Conservation (phyloP, 257 asterid species). For the Petrea volubilis region DNA sequence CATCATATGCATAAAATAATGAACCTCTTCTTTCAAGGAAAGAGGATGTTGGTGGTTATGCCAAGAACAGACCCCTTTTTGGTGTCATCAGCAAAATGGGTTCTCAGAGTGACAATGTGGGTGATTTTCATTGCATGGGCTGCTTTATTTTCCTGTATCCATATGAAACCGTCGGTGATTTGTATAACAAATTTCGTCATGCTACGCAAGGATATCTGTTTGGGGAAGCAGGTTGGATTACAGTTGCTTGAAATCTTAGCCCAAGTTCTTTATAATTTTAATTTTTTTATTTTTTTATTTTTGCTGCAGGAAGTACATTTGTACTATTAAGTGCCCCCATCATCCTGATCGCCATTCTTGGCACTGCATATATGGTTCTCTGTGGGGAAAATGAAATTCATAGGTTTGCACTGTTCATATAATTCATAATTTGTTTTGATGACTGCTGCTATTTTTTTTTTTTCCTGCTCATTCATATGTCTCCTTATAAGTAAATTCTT, state of each 20-base stretch:
- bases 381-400: slow-evolving; percentile 44
- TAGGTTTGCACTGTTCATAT: slow-evolving; percentile 28
- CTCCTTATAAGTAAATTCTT: not conserved
- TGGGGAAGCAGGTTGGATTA: slow-evolving; percentile 51
- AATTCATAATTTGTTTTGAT: not conserved
- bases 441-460: not conserved
- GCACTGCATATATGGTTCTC: slow-evolving; percentile 45
- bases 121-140: slow-evolving; percentile 62
- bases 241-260: not conserved
- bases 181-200: slow-evolving; percentile 16
- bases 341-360: slow-evolving; percentile 66
- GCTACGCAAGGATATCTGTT: slow-evolving; percentile 37
- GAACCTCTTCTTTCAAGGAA: slow-evolving; percentile 50
- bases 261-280: not conserved
- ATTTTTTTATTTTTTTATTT: not conserved
- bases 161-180: slow-evolving; percentile 13
- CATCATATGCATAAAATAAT: no score
- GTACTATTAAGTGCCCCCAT: slow-evolving; percentile 66
- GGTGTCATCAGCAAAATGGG: slow-evolving; percentile 48
- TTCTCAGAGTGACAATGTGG: slow-evolving; percentile 56
- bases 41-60: slow-evolving; percentile 24
- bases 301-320: slow-evolving; percentile 56
- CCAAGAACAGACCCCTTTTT: slow-evolving; percentile 32
- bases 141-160: slow-evolving; percentile 55
- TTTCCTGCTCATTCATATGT: not conserved